These are phyloP conservation scores for Nelumbo lutea DNA, from an alignment of 164 flowering plant species.

Conservation along the genomic window DNA sequence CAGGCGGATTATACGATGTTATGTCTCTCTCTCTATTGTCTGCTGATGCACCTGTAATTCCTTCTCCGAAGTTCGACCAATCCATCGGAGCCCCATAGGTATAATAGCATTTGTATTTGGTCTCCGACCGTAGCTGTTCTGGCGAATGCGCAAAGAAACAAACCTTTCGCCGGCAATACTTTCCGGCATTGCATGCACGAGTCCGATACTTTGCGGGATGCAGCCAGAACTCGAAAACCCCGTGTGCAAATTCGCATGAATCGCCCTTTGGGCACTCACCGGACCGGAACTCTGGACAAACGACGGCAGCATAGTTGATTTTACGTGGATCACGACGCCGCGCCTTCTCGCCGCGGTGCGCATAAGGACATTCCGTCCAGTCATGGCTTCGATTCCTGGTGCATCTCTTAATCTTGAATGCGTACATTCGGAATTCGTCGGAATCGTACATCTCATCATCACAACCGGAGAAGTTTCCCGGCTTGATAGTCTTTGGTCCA, in stretches of 20 bases:
- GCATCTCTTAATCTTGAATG: slow-evolving; percentile 44
- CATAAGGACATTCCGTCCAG: slow-evolving; percentile 59
- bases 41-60: background rate
- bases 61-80: background rate
- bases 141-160: slow-evolving; percentile 67
- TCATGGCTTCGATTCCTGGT: slow-evolving; percentile 36
- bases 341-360: slow-evolving; percentile 55
- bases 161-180: slow-evolving; percentile 42
- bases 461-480: background rate
- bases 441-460: slow-evolving; percentile 12
- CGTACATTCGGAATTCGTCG: slow-evolving; percentile 51
- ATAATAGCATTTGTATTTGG: slow-evolving; percentile 5
- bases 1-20: background rate
- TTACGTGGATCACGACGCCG: slow-evolving; percentile 46
- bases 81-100: slow-evolving; percentile 3
- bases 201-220: slow-evolving; percentile 61
- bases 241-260: slow-evolving; percentile 48
- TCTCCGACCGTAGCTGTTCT: slow-evolving; percentile 37
- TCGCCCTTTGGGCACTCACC: slow-evolving; percentile 40
- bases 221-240: slow-evolving; percentile 66
- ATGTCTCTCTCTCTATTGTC: background rate
- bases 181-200: slow-evolving; percentile 45
- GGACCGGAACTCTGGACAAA: slow-evolving; percentile 32
- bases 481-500: background rate
- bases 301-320: slow-evolving; percentile 26